Evolutionary conservation across 495 filamentous ascomycete species (phyloP), one percentile per base, ranked within the genome.

Genomic region (Hyaloscypha variabilis): DNA sequence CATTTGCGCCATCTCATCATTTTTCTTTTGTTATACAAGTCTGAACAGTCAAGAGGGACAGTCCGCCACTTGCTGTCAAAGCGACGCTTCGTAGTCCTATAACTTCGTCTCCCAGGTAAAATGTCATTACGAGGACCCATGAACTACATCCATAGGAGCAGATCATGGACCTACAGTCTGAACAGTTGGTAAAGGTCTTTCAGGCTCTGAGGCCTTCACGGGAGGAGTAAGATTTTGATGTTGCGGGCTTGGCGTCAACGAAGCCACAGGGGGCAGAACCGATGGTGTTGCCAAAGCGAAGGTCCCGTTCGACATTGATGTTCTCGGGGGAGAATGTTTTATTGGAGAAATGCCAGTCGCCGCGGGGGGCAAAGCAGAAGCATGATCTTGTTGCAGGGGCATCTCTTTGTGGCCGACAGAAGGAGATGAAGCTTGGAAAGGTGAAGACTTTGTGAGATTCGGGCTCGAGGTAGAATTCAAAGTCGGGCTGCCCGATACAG

Each of bases 281-380:
- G 78, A 70, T 30, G 76, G 74, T 11, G 77, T 75, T 31, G 68
- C 69, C 52, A 57, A 67, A 58, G 63, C 69, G 52, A 62, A 66
- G 36, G 68, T 63, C 36, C 65, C 67, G 66, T 65, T 70, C 25
- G 58, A 69, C 25, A 59, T 68, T 55, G 57, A 66, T 68, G 63
- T 58, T 50, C 57, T 68, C 29, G 80, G 75, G 24, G 83, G 80
- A 17, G 84, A 85, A 46, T 92, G 88, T 72, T 96, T 96, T 49
- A 84, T 89, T 5, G 92, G 92, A 21, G 91, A 94, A 39, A 92
- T 76, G 6, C 91, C 91, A 5, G 86, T 88, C 46, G 80, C 76
- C 25, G 79, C 68, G 50, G 90, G 81, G 60, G 84, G 83, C 69
- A 81, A 85, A 72, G 65, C 82, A 1, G 65, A 63, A 23, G 59